Percentiles rank a stretch among this genome's conserved stretches.
phyloP scores from a whole-genome alignment of 164 flowering plant genomes.

The Berberis thunbergii region DNA sequence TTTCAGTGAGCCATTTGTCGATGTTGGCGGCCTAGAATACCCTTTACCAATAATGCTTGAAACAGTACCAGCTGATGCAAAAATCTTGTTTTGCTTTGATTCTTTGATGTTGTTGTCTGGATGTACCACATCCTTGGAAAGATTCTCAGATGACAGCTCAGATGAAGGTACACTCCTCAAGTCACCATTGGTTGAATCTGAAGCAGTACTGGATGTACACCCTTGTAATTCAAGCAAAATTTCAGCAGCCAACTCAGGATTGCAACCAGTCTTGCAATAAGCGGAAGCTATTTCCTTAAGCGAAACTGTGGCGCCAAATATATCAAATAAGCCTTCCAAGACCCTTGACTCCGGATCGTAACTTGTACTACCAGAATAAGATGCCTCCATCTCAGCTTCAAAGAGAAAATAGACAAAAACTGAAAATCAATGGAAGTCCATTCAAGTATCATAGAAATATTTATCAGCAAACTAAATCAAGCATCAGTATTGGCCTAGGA shows the following conservation, averaged over 20 bases:
- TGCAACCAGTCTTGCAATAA: slow-evolving; percentile 34
- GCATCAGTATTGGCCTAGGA: no score
- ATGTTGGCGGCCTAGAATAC: slow-evolving; percentile 20
- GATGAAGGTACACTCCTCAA: slow-evolving; percentile 7
- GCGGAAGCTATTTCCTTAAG: slow-evolving; percentile 49
- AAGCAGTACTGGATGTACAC: slow-evolving; percentile 8
- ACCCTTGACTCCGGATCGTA: slow-evolving; percentile 24
- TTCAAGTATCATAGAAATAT: no score
- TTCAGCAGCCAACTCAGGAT: slow-evolving; percentile 35
- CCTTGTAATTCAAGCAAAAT: slow-evolving; percentile 25
- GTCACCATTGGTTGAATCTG: slow-evolving; percentile 11
- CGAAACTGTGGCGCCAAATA: slow-evolving; percentile 37
- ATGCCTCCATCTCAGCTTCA: slow-evolving; percentile 25
- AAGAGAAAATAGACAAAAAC: background rate
- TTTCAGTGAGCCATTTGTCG: slow-evolving; percentile 14
- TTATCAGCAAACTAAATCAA: no score
- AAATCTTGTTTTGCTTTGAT: slow-evolving; percentile 23
- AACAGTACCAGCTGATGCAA: slow-evolving; percentile 42
- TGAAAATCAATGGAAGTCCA: no score
- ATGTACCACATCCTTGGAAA: slow-evolving; percentile 4
- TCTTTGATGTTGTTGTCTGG: slow-evolving; percentile 15
- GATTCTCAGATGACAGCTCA: slow-evolving; percentile 3
- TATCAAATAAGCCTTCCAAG: slow-evolving; percentile 38
- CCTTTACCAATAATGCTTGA: slow-evolving; percentile 43
- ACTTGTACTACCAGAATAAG: slow-evolving; percentile 8